These are phyloP conservation scores for Coemansia sp. DNA, from an alignment of 192 early-diverging fungal genomes.

Conservation along the genomic window DNA sequence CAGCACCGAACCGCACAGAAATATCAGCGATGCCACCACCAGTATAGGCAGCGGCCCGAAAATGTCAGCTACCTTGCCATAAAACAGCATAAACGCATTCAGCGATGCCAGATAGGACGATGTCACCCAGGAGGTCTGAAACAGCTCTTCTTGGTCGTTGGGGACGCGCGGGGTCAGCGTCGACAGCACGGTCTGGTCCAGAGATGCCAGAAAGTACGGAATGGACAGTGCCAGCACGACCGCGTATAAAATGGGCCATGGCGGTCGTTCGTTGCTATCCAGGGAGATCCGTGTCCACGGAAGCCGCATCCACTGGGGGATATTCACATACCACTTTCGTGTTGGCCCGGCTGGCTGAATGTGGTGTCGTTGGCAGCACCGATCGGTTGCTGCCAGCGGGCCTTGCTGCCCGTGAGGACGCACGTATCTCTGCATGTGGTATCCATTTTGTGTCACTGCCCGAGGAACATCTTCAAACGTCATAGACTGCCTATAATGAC, in stretches of 20 bases:
- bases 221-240: slow-evolving; percentile 41
- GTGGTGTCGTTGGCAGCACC: slow-evolving; percentile 6
- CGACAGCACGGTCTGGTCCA: slow-evolving; percentile 71
- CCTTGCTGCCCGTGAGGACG: slow-evolving; percentile 5
- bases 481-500: not conserved
- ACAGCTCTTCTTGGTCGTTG: slow-evolving; percentile 57
- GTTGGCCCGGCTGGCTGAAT: not conserved
- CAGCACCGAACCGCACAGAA: slow-evolving; percentile 60
- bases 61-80: slow-evolving; percentile 72
- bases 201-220: slow-evolving; percentile 59
- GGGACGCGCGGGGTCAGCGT: slow-evolving; percentile 64
- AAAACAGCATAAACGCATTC: slow-evolving; percentile 62
- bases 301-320: slow-evolving; percentile 34
- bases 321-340: slow-evolving; percentile 4
- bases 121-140: slow-evolving; percentile 66
- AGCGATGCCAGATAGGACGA: slow-evolving; percentile 56
- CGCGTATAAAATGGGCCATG: slow-evolving; percentile 31
- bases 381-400: slow-evolving; percentile 7
- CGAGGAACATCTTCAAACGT: no score
- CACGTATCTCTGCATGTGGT: slow-evolving; percentile 11
- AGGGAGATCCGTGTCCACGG: slow-evolving; percentile 45
- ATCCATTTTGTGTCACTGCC: slow-evolving; percentile 4
- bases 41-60: slow-evolving; percentile 58
- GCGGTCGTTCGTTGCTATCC: slow-evolving; percentile 30
- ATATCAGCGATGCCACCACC: slow-evolving; percentile 48